phyloP scores from a whole-genome alignment of 1,284 basidiomycete genomes.

The Heterobasidion annosum region DNA sequence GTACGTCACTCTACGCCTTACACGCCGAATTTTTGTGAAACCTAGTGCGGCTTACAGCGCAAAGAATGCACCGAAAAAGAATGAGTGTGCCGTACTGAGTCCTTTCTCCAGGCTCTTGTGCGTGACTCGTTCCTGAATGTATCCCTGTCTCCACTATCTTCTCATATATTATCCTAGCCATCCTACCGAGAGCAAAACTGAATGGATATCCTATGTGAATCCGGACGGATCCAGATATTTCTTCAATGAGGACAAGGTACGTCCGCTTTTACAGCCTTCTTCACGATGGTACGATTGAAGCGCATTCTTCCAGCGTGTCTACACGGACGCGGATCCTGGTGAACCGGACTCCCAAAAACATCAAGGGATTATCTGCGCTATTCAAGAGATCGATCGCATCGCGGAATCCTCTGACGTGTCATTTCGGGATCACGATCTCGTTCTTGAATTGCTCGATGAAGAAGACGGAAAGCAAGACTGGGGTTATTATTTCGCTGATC shows the following conservation, averaged over 20 bases:
- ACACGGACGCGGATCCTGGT: neutral
- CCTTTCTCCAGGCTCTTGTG: too few relatives aligned
- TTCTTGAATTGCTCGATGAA: neutral
- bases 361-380: neutral
- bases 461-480: neutral
- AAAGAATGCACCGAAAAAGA: too few relatives aligned
- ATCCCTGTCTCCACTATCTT: neutral
- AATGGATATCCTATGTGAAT: neutral
- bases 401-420: neutral
- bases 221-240: neutral
- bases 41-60: too few relatives aligned
- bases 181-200: neutral
- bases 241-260: neutral
- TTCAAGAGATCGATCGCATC: neutral
- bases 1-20: too few relatives aligned
- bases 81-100: too few relatives aligned
- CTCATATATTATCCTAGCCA: neutral
- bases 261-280: neutral
- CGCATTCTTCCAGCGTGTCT: neutral
- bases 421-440: neutral
- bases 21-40: too few relatives aligned
- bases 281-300: neutral
- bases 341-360: neutral
- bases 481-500: slow-evolving; percentile 5
- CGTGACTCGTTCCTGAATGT: too few relatives aligned